phyloP scores from a whole-genome alignment of 202 grass and related monocot genomes.

The Carex arenaria region DNA sequence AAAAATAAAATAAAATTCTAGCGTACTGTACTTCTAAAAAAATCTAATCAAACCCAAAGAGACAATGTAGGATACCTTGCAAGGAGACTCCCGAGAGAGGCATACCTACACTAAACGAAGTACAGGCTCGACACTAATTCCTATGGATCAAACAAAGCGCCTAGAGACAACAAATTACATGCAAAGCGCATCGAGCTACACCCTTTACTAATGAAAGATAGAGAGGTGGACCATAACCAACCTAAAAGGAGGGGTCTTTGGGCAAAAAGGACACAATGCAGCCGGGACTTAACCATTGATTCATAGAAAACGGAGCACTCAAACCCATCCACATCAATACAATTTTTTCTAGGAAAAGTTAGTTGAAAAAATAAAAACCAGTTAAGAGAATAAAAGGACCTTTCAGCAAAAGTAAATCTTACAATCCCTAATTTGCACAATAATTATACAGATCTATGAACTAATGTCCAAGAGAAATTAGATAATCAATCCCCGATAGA shows the following conservation, averaged over 20 bases:
- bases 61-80: background rate
- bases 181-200: conserved; percentile 6
- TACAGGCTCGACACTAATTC: background rate
- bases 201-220: conserved; percentile 11
- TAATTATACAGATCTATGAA: conserved; percentile 14
- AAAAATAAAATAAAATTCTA: background rate
- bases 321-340: conserved; percentile 23
- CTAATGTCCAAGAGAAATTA: background rate
- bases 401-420: conserved; percentile 13
- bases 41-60: background rate
- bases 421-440: conserved; percentile 5
- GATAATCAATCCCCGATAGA: background rate
- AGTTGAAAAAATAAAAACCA: background rate
- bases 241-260: conserved; percentile 15
- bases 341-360: conserved; percentile 6
- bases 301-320: conserved; percentile 7
- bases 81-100: background rate
- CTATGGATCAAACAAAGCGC: conserved; percentile 10
- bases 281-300: conserved; percentile 13
- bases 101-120: conserved; percentile 1
- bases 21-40: background rate
- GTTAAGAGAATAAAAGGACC: background rate
- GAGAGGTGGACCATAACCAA: conserved; percentile 3
- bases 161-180: conserved; percentile 14
- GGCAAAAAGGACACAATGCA: conserved; percentile 18